These are phyloP conservation scores for Alternaria arborescens DNA, from an alignment of 2,329 filamentous ascomycete genomes.

Conservation along the genomic window DNA sequence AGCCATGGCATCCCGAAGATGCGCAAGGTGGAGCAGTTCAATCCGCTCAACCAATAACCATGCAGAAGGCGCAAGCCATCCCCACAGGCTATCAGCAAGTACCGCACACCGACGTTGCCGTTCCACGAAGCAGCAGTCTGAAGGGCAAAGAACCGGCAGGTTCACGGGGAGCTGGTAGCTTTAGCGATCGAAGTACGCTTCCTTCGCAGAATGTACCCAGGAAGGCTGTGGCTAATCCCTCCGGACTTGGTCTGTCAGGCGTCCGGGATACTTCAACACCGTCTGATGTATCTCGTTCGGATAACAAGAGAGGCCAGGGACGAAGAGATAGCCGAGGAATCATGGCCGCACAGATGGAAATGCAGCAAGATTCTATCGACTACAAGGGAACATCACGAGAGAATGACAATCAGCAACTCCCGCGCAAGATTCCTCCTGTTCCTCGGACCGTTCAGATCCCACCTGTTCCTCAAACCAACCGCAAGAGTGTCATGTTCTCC, in stretches of 20 bases:
- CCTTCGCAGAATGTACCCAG: slow-evolving; percentile 32
- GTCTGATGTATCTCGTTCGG: slow-evolving; percentile 44
- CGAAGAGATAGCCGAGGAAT: slow-evolving; percentile 47
- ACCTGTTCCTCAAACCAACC: slow-evolving; percentile 42
- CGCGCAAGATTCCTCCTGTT: slow-evolving; percentile 21
- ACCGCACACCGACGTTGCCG: slow-evolving; percentile 26
- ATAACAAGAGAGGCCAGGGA: slow-evolving; percentile 41
- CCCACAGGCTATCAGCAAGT: slow-evolving; percentile 19
- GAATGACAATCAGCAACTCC: slow-evolving; percentile 45
- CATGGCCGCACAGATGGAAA: slow-evolving; percentile 47
- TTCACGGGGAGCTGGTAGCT: slow-evolving; percentile 40
- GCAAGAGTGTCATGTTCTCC: slow-evolving; percentile 54
- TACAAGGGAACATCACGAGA: slow-evolving; percentile 43
- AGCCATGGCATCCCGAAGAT: slow-evolving; percentile 48
- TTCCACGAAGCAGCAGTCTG: slow-evolving; percentile 34
- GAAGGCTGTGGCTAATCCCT: slow-evolving; percentile 32
- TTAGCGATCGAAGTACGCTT: slow-evolving; percentile 39
- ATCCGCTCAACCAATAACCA: slow-evolving; percentile 25
- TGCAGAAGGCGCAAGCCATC: slow-evolving; percentile 35
- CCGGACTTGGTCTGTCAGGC: slow-evolving; percentile 45
- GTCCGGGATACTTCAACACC: slow-evolving; percentile 39
- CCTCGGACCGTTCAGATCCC: slow-evolving; percentile 16
- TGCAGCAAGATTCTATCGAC: slow-evolving; percentile 52
- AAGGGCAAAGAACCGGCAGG: slow-evolving; percentile 46
- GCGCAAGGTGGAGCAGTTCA: slow-evolving; percentile 27